Evolutionary conservation across 495 filamentous ascomycete genomes (phyloP), one percentile per base, ranked within the genome.

Genomic region (Penicillium pulvis): DNA sequence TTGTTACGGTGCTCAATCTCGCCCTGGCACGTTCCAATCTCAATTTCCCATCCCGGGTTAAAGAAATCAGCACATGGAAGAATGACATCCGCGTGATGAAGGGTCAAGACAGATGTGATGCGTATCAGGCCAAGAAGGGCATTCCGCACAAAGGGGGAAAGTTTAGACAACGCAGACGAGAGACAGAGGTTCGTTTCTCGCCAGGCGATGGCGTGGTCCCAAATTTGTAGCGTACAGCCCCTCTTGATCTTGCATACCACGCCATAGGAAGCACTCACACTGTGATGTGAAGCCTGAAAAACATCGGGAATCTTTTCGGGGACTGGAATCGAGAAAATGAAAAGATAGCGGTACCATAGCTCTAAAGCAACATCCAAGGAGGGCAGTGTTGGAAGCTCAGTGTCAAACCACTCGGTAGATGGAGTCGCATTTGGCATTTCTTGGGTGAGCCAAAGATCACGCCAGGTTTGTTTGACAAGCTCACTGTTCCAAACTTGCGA

Each of bases 171-270:
- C 14, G 81, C 84, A 31, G 84, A 86, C 2, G 81, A 84, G 7
- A 86, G 72, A 55, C 82, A 85, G 7, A 85, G 74, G 56, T 83
- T 86, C 16, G 80, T 84, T 64, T 89, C 85, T 60, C 85, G 73
- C 83, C 83, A 89, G 45, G 77, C 79, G 58, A 89, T 89, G 48
- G 83, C 83, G 59, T 89, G 85, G 58, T 89, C 85, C 85, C 85
- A 89, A 56, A 89, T 84, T 58, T 86, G 83, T 42, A 87, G 73
- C 1, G 81, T 86, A 55, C 80, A 83, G 36, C 79, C 78, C 16
- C 83, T 75, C 64, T 83, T 84, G 48, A 86, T 75, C 67, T 88
- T 89, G 70, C 84, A 85, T n/a, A 88, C 77, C 30, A 88, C 80
- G 17, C 85, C 85, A 46, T 87, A 89, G 0, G 84, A 81, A 10